A percentile compares a stretch with the other conserved stretches of the same genome.
Evolutionary conservation across 2,329 filamentous ascomycete species (phyloP).

Genomic region (Fusarium sp.): DNA sequence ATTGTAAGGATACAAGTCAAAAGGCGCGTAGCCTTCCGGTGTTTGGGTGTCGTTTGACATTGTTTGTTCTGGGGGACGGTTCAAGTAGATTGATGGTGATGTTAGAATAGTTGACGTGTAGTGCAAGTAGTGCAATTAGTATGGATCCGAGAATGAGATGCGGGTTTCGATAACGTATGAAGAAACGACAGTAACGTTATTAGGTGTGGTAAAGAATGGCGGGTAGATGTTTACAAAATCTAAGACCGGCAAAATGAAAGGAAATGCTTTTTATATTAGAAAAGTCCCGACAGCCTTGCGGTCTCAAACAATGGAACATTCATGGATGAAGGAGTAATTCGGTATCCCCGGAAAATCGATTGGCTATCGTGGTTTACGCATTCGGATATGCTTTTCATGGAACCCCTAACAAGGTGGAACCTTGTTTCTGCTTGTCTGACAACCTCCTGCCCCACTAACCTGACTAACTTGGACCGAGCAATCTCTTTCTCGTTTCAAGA

Average conservation of each 20-base stretch:
- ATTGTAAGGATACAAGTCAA: neutral
- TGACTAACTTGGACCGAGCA: neutral
- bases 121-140: no score
- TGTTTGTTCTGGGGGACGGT: neutral
- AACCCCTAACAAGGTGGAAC: neutral
- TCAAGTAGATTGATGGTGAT: neutral
- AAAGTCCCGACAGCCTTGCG: fast-evolving
- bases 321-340: neutral
- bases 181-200: neutral
- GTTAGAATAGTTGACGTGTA: neutral
- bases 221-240: fast-evolving
- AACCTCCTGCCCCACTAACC: neutral
- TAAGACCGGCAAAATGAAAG: neutral
- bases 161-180: fast-evolving
- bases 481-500: no score
- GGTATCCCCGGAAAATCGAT: neutral
- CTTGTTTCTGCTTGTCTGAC: neutral
- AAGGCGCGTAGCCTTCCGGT: neutral
- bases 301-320: neutral
- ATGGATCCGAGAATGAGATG: neutral
- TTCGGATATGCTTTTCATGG: neutral
- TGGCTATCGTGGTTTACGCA: neutral
- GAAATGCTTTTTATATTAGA: neutral
- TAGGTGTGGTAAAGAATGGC: neutral
- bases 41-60: neutral